These are phyloP conservation scores for Blastocystis sp. DNA, from an alignment of 352 stramenopile species.

Conservation along the genomic window DNA sequence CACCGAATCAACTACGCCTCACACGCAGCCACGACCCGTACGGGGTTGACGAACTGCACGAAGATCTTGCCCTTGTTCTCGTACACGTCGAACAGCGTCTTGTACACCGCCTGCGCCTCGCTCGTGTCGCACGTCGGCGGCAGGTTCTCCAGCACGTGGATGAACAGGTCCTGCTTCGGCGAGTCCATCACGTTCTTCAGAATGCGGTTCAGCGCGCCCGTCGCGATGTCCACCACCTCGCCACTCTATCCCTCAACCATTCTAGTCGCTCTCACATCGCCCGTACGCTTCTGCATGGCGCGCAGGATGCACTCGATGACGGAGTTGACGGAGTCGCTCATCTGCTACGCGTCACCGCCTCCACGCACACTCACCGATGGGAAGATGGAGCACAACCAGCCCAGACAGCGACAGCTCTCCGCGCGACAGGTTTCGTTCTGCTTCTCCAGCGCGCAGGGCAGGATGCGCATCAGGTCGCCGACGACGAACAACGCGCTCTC, in stretches of 20 bases:
- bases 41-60: slow-evolving; percentile 32
- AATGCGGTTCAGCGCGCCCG: slow-evolving; percentile 60
- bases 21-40: background rate
- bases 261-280: background rate
- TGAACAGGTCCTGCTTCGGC: slow-evolving; percentile 58
- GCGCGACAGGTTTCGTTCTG: slow-evolving; percentile 22
- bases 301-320: slow-evolving; percentile 24
- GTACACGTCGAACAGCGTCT: slow-evolving; percentile 63
- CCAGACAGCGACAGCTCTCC: slow-evolving; percentile 27
- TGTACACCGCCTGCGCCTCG: slow-evolving; percentile 52
- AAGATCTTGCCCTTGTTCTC: slow-evolving; percentile 41
- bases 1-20: background rate
- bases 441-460: background rate
- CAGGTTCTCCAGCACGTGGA: slow-evolving; percentile 53
- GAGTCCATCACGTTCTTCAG: slow-evolving; percentile 62
- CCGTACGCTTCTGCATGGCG: slow-evolving; percentile 30
- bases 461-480: background rate
- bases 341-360: slow-evolving; percentile 11
- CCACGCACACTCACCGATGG: background rate
- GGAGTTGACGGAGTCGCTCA: slow-evolving; percentile 2
- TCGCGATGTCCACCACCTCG: slow-evolving; percentile 34
- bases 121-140: slow-evolving; percentile 19
- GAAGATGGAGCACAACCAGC: slow-evolving; percentile 44
- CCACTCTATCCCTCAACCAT: slow-evolving; percentile 2
- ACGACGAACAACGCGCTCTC: slow-evolving; percentile 14